phyloP scores from a whole-genome alignment of 2,329 filamentous ascomycete species.

The Fusarium phyllophilum region DNA sequence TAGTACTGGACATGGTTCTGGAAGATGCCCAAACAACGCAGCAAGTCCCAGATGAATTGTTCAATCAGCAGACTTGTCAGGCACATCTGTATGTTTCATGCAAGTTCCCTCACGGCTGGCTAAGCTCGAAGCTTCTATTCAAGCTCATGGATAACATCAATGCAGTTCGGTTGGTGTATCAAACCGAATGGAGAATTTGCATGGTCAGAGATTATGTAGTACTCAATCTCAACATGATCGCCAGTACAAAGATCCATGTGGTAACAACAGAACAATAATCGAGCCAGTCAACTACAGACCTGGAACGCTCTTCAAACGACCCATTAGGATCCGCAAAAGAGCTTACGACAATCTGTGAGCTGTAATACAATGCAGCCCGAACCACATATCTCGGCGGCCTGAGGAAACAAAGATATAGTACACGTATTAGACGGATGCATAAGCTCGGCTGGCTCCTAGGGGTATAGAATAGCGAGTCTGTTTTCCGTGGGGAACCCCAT shows the following conservation, averaged over 20 bases:
- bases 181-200: not conserved
- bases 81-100: not conserved
- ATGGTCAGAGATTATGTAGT: not conserved
- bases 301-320: constrained; percentile 1
- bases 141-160: not conserved
- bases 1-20: not conserved
- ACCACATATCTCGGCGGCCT: not conserved
- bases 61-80: not conserved
- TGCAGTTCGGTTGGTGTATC: not conserved
- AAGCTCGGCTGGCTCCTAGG: not conserved
- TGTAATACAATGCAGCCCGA: not conserved
- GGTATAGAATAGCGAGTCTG: not conserved
- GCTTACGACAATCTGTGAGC: constrained; percentile 1
- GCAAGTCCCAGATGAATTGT: not conserved
- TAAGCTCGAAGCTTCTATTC: not conserved
- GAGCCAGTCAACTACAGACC: not conserved
- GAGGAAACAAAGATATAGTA: not conserved
- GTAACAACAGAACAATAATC: not conserved
- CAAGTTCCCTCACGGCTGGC: not conserved
- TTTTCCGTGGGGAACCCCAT: constrained; percentile 22
- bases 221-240: constrained; percentile 7
- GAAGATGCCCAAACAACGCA: not conserved
- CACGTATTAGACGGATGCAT: not conserved
- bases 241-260: not conserved
- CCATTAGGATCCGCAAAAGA: constrained; percentile 7